These are phyloP conservation scores for Blastobotrys raffinosifermentans DNA, from an alignment of 1,139 yeast genomes.

Conservation along the genomic window DNA sequence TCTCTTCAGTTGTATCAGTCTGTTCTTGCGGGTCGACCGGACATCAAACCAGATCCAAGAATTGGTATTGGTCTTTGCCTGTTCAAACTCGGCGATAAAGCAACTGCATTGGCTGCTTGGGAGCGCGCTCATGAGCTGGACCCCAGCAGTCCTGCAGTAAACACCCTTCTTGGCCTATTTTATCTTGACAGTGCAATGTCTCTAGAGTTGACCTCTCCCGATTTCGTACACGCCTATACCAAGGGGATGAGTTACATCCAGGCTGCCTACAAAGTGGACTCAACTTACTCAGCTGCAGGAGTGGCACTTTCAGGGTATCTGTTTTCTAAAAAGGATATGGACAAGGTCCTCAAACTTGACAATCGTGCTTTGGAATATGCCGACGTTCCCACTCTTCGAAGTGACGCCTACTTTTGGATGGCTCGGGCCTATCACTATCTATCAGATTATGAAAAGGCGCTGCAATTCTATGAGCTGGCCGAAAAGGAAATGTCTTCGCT, in stretches of 20 bases:
- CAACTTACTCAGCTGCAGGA: conserved; percentile 41
- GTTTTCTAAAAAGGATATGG: conserved; percentile 55
- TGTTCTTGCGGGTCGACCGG: conserved; percentile 68
- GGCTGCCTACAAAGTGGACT: conserved; percentile 32
- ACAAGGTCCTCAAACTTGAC: conserved; percentile 52
- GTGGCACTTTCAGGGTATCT: conserved; percentile 47
- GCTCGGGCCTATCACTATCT: conserved; percentile 67
- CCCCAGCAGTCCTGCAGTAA: conserved; percentile 55
- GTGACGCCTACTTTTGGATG: conserved; percentile 84
- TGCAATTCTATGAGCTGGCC: conserved; percentile 53
- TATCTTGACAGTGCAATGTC: conserved; percentile 59
- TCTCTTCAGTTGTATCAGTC: conserved; percentile 83
- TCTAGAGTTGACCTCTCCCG: conserved; percentile 22
- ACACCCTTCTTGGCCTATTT: conserved; percentile 60
- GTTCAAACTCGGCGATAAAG: conserved; percentile 78
- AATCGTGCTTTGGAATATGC: conserved; percentile 43
- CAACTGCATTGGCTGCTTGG: conserved; percentile 80
- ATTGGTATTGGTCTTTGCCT: conserved; percentile 92
- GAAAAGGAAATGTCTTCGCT: conserved; percentile 32
- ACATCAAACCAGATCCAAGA: conserved; percentile 81
- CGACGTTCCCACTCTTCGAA: conserved; percentile 41
- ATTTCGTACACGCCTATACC: conserved; percentile 31
- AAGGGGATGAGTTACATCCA: conserved; percentile 34
- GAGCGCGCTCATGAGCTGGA: conserved; percentile 66
- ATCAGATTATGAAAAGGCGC: conserved; percentile 60